Conservation (phyloP, 179 eudicot genomes). For the Actinidia arguta region DNA sequence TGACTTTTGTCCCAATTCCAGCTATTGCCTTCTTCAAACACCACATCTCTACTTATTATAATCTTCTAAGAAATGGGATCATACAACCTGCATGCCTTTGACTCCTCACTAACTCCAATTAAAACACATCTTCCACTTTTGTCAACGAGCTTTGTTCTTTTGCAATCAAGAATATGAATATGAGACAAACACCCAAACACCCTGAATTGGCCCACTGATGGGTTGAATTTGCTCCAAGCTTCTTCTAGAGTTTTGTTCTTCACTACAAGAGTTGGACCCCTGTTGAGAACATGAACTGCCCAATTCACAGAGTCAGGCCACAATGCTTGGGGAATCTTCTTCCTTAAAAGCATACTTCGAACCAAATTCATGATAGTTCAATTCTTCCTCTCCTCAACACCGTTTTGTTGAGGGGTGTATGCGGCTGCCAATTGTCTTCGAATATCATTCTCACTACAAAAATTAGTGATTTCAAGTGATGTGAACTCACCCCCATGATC, state of each 20-base stretch:
- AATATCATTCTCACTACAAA: not conserved
- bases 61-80: not conserved
- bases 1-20: too few relatives aligned
- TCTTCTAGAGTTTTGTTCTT: not conserved
- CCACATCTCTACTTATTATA: not conserved
- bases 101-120: not conserved
- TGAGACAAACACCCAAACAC: not conserved
- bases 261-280: not conserved
- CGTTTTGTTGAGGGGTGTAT: not conserved
- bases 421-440: not conserved
- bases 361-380: not conserved
- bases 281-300: not conserved
- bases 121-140: not conserved
- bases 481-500: not conserved
- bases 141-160: not conserved
- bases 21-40: not conserved
- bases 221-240: not conserved
- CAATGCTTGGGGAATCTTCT: not conserved
- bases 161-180: too few relatives aligned
- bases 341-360: not conserved
- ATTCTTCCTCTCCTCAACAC: not conserved
- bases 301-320: not conserved
- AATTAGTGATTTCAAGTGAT: not conserved
- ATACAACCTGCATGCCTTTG: not conserved
- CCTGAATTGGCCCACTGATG: not conserved